These are phyloP conservation scores for Blastocystis hominis DNA, from an alignment of 352 stramenopile species.

Conservation along the genomic window DNA sequence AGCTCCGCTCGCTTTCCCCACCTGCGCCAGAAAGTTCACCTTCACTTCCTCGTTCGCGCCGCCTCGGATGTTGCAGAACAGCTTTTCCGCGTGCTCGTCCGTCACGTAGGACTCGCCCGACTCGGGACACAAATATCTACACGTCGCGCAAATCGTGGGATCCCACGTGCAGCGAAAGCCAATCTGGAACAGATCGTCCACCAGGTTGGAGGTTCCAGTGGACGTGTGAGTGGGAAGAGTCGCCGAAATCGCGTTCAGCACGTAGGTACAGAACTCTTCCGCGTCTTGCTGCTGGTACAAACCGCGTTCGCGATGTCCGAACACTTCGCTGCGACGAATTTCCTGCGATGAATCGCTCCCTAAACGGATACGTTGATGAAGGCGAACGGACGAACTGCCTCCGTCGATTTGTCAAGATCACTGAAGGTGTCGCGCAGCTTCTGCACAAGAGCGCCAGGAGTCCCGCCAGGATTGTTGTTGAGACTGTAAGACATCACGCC, in stretches of 20 bases:
- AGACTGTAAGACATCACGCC: neutral
- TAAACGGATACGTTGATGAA: neutral
- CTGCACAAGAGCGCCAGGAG: neutral
- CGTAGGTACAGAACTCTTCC: constrained; percentile 71
- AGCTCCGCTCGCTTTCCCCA: neutral
- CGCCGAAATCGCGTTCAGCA: constrained; percentile 63
- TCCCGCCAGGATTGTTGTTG: neutral
- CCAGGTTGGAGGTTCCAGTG: neutral
- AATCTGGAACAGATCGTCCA: constrained; percentile 75
- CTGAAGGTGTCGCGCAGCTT: constrained; percentile 7
- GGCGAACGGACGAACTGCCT: neutral
- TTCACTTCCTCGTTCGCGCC: constrained; percentile 71
- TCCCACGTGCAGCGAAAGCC: constrained; percentile 62
- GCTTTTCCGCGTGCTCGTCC: constrained; percentile 83
- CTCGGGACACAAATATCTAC: constrained; percentile 63
- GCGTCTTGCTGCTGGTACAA: constrained; percentile 65
- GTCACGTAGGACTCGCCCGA: constrained; percentile 73
- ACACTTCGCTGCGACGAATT: constrained; percentile 25
- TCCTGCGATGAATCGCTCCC: neutral
- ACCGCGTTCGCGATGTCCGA: neutral
- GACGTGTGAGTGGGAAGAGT: constrained; percentile 55
- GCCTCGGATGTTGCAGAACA: constrained; percentile 93
- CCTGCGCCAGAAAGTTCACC: constrained; percentile 80
- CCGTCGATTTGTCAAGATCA: neutral
- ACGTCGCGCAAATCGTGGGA: no score